Base-by-base conservation (phyloP, 305 asterid species). In the Fraxinus xanthoxyloides region DNA sequence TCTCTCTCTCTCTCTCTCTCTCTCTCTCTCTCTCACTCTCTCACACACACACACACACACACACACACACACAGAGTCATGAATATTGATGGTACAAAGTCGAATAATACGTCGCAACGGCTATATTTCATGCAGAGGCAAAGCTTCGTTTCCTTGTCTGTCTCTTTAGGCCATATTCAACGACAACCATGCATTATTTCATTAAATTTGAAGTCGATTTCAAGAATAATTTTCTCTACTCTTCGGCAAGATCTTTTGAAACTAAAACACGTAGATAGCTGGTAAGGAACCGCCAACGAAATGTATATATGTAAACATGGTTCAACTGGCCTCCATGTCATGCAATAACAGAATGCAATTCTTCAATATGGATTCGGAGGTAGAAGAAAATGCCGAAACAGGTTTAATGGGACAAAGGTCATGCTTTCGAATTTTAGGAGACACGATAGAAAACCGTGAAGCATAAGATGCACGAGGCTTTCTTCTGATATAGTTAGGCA, bases 261-360 rank as follows among this genome's bases (percentile, higher is more conserved):
- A 24, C 21, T 28, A 7, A 35, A 35, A 5, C 51, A 79, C 30
- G 17, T 43, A 43, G 54, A 9, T 26, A 35, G 19, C 75, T 12
- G 35, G 30, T 19, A 46, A 54, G 81, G 78, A 40, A 81, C 75
- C 69, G 59, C 67, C 36, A 43, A 15, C 43, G 19, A 72, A 70
- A 59, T 61, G 31, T 31, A 6, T 40, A 23, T 63, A 12, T 43
- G 54, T 43, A 43, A 43, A 1, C 51, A 43, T 43, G 51, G 51
- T 43, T 43, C 8, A 0, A 75, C 59, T 72, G 77, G 56, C 28
- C 5, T 1, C 75, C 73, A 7, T 56, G 59, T 7, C 80, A 15
- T 90, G 89, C 86, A 85, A 90, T 89, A 86, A 85, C 81, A 69
- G 30, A 76, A 32, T 59, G 28, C 81, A 80, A 28, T 34, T 28